Evolutionary conservation across 805 yeast genomes (phyloP), one percentile per base, ranked within the genome.

Genomic region (Babjeviella inositovora): DNA sequence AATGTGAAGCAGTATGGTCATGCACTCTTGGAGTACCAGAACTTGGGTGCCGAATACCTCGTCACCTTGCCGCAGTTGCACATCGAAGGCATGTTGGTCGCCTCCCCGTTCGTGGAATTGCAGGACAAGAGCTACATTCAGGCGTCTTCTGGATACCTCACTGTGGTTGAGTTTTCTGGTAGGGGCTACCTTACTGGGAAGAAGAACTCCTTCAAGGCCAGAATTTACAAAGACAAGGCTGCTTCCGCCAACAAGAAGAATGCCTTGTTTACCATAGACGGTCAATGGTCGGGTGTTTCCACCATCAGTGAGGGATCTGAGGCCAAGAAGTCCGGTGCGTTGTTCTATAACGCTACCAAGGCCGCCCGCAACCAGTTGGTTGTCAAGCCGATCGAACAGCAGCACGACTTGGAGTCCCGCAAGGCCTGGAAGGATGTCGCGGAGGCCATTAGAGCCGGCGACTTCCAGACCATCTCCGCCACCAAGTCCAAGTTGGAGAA

Each of bases 131-230:
- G 92, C n/a, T 70, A 58, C 39, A 81, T 90, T 43, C 92, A 79
- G 49, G 60, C 82, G 21, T 73, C 90, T 8, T 61, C 65, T 23
- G 97, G 97, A 12, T 73, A 71, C 49, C 45, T 62, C 31, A 64
- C 84, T 9, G 60, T 63, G 15, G 53, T 90, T 29, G 93, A 80
- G 38, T 90, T 65, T 50, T 61, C 79, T 18, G 98, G 98, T 16
- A 71, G 90, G 49, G 98, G 98, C 15, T 90, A 84, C 54, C 82
- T 90, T 43, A 65, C 82, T 11, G 98, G 98, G 38, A 87, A 85
- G 60, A 87, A 85, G 57, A 85, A 90, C 53, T 52, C 84, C 10
- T 82, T 76, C 55, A 90, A 85, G 52, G 93, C 93, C 13, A 66
- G 87, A 41, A 60, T 90, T 29, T 77, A 44, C 44, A 63, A 62